These are phyloP conservation scores for Xylaria cubensis DNA, from an alignment of 495 filamentous ascomycete genomes.

Conservation along the genomic window DNA sequence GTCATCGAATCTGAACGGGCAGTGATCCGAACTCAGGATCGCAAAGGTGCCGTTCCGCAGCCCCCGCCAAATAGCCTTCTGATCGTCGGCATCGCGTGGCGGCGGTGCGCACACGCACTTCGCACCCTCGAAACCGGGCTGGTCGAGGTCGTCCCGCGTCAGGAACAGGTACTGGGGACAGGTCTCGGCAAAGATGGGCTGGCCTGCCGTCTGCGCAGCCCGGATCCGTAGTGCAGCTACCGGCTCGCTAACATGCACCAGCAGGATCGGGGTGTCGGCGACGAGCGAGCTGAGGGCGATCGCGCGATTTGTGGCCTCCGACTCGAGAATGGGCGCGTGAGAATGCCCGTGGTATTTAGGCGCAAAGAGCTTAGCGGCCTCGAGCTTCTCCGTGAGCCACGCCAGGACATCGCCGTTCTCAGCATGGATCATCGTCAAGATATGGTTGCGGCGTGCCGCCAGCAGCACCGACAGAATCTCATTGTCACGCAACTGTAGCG, in stretches of 20 bases:
- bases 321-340: constrained; percentile 61
- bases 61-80: constrained; percentile 53
- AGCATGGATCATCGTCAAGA: constrained; percentile 68
- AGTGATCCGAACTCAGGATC: constrained; percentile 62
- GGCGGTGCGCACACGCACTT: constrained; percentile 60
- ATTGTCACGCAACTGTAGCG: constrained; percentile 60
- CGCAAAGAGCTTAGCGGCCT: constrained; percentile 50
- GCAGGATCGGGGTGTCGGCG: constrained; percentile 58
- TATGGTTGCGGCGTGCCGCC: constrained; percentile 51
- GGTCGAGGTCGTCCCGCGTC: constrained; percentile 56
- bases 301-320: constrained; percentile 65
- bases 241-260: constrained; percentile 65
- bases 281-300: constrained; percentile 62
- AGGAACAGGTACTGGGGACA: constrained; percentile 72
- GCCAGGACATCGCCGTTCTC: constrained; percentile 64
- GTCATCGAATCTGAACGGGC: constrained; percentile 60
- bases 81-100: constrained; percentile 46
- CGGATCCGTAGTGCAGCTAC: constrained; percentile 60
- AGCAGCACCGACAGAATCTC: constrained; percentile 64
- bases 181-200: constrained; percentile 68
- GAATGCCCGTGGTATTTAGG: constrained; percentile 63
- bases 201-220: constrained; percentile 59
- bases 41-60: constrained; percentile 59
- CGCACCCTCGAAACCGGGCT: constrained; percentile 60
- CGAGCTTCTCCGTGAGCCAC: constrained; percentile 57